Base-by-base conservation (phyloP, 139 green algal species). In the Coelastrella sp. region DNA sequence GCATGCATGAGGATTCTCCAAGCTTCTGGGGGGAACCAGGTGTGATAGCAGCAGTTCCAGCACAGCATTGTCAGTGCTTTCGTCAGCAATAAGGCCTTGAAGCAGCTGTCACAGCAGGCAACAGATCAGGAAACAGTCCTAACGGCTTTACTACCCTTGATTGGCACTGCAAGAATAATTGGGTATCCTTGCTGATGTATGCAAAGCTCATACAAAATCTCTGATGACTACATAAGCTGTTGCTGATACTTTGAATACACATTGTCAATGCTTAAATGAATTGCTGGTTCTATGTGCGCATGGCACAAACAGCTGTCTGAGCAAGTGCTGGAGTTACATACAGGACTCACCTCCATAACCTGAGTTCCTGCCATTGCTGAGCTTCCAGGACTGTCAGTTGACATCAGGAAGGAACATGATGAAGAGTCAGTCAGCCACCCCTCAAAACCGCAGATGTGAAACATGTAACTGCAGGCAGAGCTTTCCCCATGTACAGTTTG, bases 1-100 rank as follows among this genome's bases (percentile, higher is more conserved):
- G 66, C 35, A 78, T 37, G 80, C 80, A 45, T 53, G 48, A 19
- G 80, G 67, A 51, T 41, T 86, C 21, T 86, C 80, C 11, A 60
- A 15, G 50, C 48, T 79, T 35, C 63, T 79, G 50, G 80, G 72
- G 0, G 84, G 69, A 53, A 94, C 67, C 63, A 98, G 85, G 60
- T 85, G 74, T 3, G 64, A 59, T 40, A 97, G 75, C 30, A 98
- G 75, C 23, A 78, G 73, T 51, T 98, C 95, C 45, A 96, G 75
- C 38, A 76, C 30, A 27, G 50, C 53, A 40, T 75, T 57, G 15
- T 23, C 41, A 1, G 32, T 66, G 13, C 30, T 62, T 57, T 79
- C 32, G 19, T 91, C 88, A 40, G 67, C 76, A 67, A 91, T 34
- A 17, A 91, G 35, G 8, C 88, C 85, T 30, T n/a, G 25, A 60